These are phyloP conservation scores for Evernia prunastri DNA, from an alignment of 495 filamentous ascomycete species.

Conservation along the genomic window DNA sequence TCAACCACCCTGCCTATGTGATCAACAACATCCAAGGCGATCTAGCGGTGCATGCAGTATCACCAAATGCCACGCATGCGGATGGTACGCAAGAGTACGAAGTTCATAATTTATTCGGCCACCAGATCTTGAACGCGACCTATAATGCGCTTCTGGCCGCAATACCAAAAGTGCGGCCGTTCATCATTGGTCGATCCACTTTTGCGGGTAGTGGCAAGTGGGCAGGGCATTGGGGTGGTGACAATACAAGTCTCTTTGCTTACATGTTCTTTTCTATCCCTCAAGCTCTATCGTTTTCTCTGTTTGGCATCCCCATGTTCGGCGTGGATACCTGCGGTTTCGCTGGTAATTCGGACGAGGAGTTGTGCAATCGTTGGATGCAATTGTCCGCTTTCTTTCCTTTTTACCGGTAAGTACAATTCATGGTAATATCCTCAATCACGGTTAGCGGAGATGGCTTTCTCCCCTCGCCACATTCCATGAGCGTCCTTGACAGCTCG, in stretches of 20 bases:
- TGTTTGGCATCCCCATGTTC: slow-evolving; percentile 87
- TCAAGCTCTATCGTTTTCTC: slow-evolving; percentile 70
- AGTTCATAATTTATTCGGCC: slow-evolving; percentile 69
- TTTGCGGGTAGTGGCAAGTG: slow-evolving; percentile 74
- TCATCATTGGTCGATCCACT: slow-evolving; percentile 80
- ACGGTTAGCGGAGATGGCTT: background rate
- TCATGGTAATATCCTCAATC: background rate
- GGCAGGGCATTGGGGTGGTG: slow-evolving; percentile 85
- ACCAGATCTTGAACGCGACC: slow-evolving; percentile 73
- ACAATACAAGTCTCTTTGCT: slow-evolving; percentile 64
- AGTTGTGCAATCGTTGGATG: slow-evolving; percentile 85
- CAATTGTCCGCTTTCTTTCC: slow-evolving; percentile 79
- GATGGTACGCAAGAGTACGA: slow-evolving; percentile 73
- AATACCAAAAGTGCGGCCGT: slow-evolving; percentile 62
- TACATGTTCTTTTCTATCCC: slow-evolving; percentile 74
- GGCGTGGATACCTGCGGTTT: slow-evolving; percentile 81
- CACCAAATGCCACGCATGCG: slow-evolving; percentile 70
- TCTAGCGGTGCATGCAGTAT: slow-evolving; percentile 65
- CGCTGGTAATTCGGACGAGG: slow-evolving; percentile 59
- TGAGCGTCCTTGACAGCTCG: background rate
- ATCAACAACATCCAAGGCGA: slow-evolving; percentile 78
- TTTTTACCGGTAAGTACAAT: slow-evolving; percentile 51
- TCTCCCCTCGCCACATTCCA: background rate
- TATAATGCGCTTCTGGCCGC: slow-evolving; percentile 63
- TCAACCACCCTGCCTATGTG: slow-evolving; percentile 74